A percentile compares a stretch with the other conserved stretches of the same genome.
These are phyloP conservation scores for Blepharisma japonicum DNA, from an alignment of 73 alveolate genomes.

Conservation along the genomic window DNA sequence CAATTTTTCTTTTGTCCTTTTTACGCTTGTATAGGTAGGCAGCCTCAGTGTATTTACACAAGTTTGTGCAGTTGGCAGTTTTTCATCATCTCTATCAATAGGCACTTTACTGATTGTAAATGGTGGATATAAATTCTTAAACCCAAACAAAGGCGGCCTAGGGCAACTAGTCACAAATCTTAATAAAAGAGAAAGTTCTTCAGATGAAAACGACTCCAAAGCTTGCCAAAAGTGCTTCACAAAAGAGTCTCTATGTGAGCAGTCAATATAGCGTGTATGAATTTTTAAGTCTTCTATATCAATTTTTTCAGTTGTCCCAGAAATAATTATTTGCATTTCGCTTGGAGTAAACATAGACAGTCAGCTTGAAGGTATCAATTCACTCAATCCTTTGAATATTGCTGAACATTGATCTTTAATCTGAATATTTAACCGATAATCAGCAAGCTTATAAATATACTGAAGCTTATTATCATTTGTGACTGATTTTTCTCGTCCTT, in stretches of 20 bases:
- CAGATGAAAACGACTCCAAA: conserved; percentile 72
- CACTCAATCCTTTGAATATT: conserved; percentile 81
- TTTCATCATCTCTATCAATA: conserved; percentile 52
- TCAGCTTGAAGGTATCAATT: conserved; percentile 73
- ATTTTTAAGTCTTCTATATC: conserved; percentile 83
- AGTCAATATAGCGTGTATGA: conserved; percentile 88
- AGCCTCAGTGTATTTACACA: conserved; percentile 65
- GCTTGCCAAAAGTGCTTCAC: conserved; percentile 88
- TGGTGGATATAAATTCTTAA: conserved; percentile 71
- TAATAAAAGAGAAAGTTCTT: conserved; percentile 72
- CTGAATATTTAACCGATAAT: conserved; percentile 74
- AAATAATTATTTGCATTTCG: conserved; percentile 85
- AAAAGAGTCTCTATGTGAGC: conserved; percentile 49
- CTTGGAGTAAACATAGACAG: conserved; percentile 81
- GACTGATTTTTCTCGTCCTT: conserved; percentile 84
- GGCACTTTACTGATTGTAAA: conserved; percentile 62
- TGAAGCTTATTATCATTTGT: conserved; percentile 76
- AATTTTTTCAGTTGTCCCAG: conserved; percentile 79
- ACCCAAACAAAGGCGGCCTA: conserved; percentile 92
- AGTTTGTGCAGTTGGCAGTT: conserved; percentile 71
- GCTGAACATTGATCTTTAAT: conserved; percentile 76
- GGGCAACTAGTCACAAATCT: conserved; percentile 92
- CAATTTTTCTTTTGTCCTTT: conserved; percentile 53
- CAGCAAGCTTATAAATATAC: conserved; percentile 81
- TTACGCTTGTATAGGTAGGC: conserved; percentile 50